These are phyloP conservation scores for Malassezia slooffiae DNA, from an alignment of 1,284 basidiomycete species.

Conservation along the genomic window DNA sequence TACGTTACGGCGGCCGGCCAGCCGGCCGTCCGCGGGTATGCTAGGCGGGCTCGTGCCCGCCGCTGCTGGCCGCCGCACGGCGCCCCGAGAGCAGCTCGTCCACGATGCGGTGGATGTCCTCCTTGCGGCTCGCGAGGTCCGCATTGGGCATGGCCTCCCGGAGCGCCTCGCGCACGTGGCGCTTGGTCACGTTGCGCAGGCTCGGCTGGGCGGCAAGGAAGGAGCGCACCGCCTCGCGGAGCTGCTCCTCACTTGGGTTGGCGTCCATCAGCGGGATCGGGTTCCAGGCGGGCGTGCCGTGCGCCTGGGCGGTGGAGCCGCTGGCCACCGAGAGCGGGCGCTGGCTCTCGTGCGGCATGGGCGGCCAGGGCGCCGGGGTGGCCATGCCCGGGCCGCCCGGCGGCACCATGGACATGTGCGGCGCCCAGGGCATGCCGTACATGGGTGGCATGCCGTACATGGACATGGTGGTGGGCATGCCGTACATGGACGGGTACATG, in stretches of 20 bases:
- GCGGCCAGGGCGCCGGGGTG: not conserved
- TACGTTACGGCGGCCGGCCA: no score
- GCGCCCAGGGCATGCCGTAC: slow-evolving; percentile 27
- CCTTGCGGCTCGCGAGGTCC: slow-evolving; percentile 27
- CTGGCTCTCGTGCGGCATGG: not conserved
- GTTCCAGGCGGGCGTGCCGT: not conserved
- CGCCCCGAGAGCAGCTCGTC: slow-evolving; percentile 38
- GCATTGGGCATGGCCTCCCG: slow-evolving; percentile 41
- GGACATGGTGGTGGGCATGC: slow-evolving; percentile 29
- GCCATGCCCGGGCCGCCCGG: not conserved
- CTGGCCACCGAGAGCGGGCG: not conserved
- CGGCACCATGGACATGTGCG: slow-evolving; percentile 25
- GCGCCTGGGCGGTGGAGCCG: not conserved
- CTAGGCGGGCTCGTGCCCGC: no score
- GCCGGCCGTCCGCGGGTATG: no score
- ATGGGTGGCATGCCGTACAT: slow-evolving; percentile 33
- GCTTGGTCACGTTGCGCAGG: slow-evolving; percentile 43
- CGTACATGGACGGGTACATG: slow-evolving; percentile 23
- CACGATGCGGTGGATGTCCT: slow-evolving; percentile 38
- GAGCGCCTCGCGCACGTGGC: slow-evolving; percentile 37
- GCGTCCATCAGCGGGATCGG: slow-evolving; percentile 8
- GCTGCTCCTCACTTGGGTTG: slow-evolving; percentile 29
- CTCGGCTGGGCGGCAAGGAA: slow-evolving; percentile 41
- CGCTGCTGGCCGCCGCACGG: no score
- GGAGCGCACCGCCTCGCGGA: slow-evolving; percentile 27